Conservation (phyloP, 2,329 filamentous ascomycete species). For the Botrytis medusae region DNA sequence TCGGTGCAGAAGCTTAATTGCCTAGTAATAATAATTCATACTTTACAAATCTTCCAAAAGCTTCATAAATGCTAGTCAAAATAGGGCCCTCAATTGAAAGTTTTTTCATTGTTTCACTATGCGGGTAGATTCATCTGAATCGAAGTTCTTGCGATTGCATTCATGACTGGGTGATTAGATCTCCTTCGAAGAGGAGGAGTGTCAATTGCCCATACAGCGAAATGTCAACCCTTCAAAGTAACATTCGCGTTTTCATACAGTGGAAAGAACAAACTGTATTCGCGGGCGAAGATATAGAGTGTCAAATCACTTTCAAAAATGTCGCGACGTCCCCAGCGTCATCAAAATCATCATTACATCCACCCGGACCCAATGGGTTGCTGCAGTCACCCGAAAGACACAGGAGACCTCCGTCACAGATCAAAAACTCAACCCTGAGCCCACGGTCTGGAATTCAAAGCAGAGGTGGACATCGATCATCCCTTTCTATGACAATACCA, state of each 20-base stretch:
- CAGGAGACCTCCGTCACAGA: conserved; percentile 36
- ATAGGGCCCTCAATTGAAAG: conserved; percentile 21
- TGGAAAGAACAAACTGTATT: conserved; percentile 96
- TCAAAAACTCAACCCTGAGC: conserved; percentile 48
- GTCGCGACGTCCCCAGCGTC: conserved; percentile 44
- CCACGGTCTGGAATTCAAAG: conserved; percentile 46
- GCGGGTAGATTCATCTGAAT: conserved; percentile 27
- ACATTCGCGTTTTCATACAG: conserved; percentile 92
- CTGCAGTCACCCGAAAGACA: conserved; percentile 34
- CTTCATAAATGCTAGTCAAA: conserved; percentile 14
- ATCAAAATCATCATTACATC: conserved; percentile 32
- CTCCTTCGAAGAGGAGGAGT: conserved; percentile 39
- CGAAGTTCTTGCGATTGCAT: conserved; percentile 31
- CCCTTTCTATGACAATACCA: conserved; percentile 62
- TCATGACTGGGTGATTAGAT: conserved; percentile 38
- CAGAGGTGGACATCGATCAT: conserved; percentile 61
- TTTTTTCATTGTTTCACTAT: conserved; percentile 31
- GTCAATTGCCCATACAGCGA: conserved; percentile 28
- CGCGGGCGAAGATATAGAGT: conserved; percentile 92
- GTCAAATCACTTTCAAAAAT: conserved; percentile 95
- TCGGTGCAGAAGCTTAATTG: background rate
- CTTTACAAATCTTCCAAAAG: background rate
- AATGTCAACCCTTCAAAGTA: conserved; percentile 53
- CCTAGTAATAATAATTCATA: background rate
- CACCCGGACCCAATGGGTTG: conserved; percentile 33